phyloP scores from a whole-genome alignment of 108 stramenopile genomes.

The Seminavis robusta region DNA sequence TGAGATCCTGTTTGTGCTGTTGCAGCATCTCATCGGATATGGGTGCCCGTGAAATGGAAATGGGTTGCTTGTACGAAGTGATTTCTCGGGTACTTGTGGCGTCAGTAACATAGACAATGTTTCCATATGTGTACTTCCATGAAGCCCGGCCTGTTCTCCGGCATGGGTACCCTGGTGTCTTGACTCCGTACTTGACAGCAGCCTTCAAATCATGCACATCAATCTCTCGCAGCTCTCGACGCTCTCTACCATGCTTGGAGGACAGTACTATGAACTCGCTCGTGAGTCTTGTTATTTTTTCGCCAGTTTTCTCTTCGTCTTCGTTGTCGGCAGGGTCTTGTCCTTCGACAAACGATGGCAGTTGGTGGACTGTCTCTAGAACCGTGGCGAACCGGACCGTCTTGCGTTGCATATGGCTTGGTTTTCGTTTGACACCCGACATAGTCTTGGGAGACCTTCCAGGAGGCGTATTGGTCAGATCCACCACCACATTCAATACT shows the following conservation, averaged over 20 bases:
- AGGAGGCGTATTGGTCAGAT: too few species aligned
- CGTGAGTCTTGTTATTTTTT: too few species aligned
- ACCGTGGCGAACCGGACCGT: too few species aligned
- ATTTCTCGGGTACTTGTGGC: constrained; percentile 24
- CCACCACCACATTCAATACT: too few species aligned
- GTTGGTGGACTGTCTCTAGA: too few species aligned
- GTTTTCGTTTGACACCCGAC: too few species aligned
- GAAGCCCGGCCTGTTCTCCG: constrained; percentile 29
- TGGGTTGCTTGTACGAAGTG: constrained; percentile 38
- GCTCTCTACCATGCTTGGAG: constrained; percentile 36
- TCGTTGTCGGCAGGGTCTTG: too few species aligned
- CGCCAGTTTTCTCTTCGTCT: too few species aligned
- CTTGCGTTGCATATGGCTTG: too few species aligned
- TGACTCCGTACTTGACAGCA: constrained; percentile 46
- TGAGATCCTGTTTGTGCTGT: constrained; percentile 13
- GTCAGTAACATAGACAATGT: constrained; percentile 43
- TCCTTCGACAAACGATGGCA: too few species aligned
- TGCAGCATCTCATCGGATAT: constrained; percentile 37
- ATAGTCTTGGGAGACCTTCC: too few species aligned
- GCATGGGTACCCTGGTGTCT: constrained; percentile 11
- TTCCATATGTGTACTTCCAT: constrained; percentile 47
- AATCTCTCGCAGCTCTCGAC: constrained; percentile 47
- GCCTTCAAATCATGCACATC: constrained; percentile 29
- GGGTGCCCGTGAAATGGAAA: constrained; percentile 31
- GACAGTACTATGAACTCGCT: constrained; percentile 53